Conservation (phyloP, 768 basidiomycete genomes). For the Boletus subcaerulescens region DNA sequence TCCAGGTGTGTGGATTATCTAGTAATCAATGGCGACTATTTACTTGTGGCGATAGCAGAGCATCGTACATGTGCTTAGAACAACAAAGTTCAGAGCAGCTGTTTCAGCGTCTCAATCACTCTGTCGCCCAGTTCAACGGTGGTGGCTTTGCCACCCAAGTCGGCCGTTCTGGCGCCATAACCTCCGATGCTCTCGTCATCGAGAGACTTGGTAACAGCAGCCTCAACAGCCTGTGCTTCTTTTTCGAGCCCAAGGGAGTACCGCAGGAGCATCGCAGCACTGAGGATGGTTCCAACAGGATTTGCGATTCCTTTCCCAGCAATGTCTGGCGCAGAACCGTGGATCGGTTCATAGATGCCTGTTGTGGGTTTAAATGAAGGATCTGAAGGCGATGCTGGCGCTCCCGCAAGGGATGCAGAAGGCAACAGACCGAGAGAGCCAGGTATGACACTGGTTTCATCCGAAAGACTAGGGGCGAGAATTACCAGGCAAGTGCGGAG, state of each 20-base stretch:
- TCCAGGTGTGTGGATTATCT: no score
- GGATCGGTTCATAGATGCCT: slow-evolving; percentile 97
- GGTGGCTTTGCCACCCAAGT: slow-evolving; percentile 75
- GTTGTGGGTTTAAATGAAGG: slow-evolving; percentile 71
- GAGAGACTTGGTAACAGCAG: slow-evolving; percentile 86
- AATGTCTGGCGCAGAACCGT: slow-evolving; percentile 93
- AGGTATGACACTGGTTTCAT: slow-evolving; percentile 95
- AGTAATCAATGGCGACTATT: no score
- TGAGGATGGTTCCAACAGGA: slow-evolving; percentile 93
- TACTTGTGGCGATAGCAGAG: no score
- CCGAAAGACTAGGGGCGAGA: slow-evolving; percentile 67
- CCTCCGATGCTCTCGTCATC: slow-evolving; percentile 72
- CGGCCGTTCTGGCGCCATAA: slow-evolving; percentile 75
- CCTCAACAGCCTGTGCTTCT: slow-evolving; percentile 83
- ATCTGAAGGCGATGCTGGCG: slow-evolving; percentile 54
- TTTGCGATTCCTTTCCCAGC: slow-evolving; percentile 94
- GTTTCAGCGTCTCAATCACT: slow-evolving; percentile 70
- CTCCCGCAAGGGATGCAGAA: slow-evolving; percentile 93
- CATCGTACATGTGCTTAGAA: not conserved
- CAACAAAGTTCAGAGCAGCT: slow-evolving; percentile 40
- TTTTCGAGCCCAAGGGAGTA: slow-evolving; percentile 90
- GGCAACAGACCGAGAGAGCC: slow-evolving; percentile 95
- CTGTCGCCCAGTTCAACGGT: slow-evolving; percentile 84
- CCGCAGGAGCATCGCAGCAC: slow-evolving; percentile 87
- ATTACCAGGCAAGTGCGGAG: slow-evolving; percentile 1